Conservation (phyloP, 176 grass and related monocot genomes). For the Zizania latifolia region DNA sequence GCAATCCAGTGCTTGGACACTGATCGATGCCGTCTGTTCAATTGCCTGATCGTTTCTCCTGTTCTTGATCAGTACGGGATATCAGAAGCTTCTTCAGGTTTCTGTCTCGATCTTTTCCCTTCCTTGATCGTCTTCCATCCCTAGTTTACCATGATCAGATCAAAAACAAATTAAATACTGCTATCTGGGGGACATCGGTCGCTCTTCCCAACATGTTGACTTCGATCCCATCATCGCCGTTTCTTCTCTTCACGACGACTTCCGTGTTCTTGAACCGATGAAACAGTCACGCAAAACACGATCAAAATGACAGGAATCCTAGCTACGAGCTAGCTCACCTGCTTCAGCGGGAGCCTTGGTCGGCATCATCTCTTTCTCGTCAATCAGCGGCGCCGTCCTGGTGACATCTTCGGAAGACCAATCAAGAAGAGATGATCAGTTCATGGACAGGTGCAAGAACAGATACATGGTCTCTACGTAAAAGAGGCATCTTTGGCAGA, state of each 20-base stretch:
- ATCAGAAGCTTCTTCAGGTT: not conserved
- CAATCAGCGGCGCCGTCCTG: not conserved
- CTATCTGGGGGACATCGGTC: not conserved
- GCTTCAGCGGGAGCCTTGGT: not conserved
- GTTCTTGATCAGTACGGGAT: not conserved
- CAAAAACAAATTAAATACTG: not conserved
- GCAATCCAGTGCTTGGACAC: not conserved
- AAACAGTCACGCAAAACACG: not conserved
- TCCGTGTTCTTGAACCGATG: not conserved
- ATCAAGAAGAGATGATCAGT: not conserved
- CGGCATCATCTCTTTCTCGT: constrained; percentile 9
- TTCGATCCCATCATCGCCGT: not conserved
- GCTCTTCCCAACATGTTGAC: not conserved
- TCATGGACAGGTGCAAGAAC: not conserved
- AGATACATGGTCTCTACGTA: not conserved
- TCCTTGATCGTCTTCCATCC: not conserved
- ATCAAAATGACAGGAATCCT: not conserved
- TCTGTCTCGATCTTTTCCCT: not conserved
- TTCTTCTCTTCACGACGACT: not conserved
- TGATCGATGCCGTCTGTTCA: not conserved
- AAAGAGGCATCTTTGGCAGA: not conserved
- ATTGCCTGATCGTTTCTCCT: not conserved
- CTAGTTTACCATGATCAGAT: not conserved
- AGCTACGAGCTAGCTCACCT: constrained; percentile 18
- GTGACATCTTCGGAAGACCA: not conserved